Percentiles rank a stretch among this genome's conserved stretches.
Conservation (phyloP, 306 rosid genomes). For the Fragaria ananassa region DNA sequence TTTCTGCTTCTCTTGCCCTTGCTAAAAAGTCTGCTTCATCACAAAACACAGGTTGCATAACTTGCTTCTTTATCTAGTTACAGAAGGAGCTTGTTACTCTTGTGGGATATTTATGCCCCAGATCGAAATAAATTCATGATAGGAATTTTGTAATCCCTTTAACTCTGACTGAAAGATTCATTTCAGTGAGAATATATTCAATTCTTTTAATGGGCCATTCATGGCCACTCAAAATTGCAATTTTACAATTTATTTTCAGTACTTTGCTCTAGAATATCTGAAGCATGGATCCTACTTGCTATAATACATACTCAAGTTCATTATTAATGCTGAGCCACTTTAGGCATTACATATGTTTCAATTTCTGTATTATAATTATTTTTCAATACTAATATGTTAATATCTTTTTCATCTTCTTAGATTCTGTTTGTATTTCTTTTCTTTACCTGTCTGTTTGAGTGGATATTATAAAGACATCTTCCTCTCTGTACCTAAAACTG, state of each 20-base stretch:
- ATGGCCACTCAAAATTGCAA: background rate
- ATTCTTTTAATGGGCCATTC: background rate
- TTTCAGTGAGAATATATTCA: background rate
- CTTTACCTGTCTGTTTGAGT: background rate
- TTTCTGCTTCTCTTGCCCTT: constrained; percentile 20
- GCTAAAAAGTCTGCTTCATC: constrained; percentile 18
- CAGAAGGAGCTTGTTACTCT: background rate
- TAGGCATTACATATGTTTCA: background rate
- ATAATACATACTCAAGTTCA: background rate
- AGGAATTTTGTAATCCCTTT: background rate
- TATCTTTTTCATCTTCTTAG: background rate
- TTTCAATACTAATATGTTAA: background rate
- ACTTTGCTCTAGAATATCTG: background rate
- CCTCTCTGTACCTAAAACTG: background rate
- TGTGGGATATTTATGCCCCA: background rate
- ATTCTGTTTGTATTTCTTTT: background rate
- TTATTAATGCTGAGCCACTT: background rate
- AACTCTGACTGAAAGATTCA: background rate
- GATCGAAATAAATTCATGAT: background rate
- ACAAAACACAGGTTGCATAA: constrained; percentile 22
- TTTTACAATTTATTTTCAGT: background rate
- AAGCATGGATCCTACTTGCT: background rate
- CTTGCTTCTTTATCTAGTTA: constrained; percentile 5
- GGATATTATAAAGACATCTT: background rate
- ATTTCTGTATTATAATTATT: background rate